Evolutionary conservation across 352 stramenopile genomes (phyloP), one percentile per base, ranked within the genome.

Genomic region (Pythium dissotocum): DNA sequence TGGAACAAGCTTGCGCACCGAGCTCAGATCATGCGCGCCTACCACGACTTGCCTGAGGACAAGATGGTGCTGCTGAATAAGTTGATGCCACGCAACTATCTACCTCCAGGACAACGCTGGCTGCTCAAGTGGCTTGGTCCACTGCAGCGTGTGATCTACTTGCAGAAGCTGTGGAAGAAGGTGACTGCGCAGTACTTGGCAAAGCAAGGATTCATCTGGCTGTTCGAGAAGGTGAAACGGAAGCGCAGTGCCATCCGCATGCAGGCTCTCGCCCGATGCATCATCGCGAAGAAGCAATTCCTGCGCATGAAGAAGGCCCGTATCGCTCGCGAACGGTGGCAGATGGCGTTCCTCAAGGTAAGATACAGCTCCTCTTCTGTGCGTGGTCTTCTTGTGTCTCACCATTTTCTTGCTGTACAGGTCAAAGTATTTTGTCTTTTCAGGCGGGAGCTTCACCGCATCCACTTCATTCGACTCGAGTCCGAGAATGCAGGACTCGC

Each of bases 91-190:
- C 85, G 85, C 54, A 87, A 77, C 51, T 90, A 87, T 48, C 58
- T 95, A 14, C 81, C 85, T 3, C 61, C 70, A 1, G 67, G 75
- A 18, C 87, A 94, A 58, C 85, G 83, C 0, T 95, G 87, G 87
- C 56, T 95, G 32, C 76, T 95, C n/a, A 93, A 89, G 69, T 95
- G 87, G 87, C 75, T 95, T 8, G 87, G 85, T 4, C 87, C 87
- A 42, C 61, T 95, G 24, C 81, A 93, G 63, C 83, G 83, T 16
- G 81, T 92, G 4, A 90, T 95, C 67, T 95, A 94, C 71, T 55
- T 95, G 55, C 87, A 95, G 52, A 94, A 93, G 65, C 81, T 88
- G 18, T 95, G 87, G 82, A 90, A 90, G 66, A 93, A 90, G 73
- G 80, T 90, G 10, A 85, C 77, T 28, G 75, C 81, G 8, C 84